Evolutionary conservation across 371 early-diverging fungal species (phyloP).

Genomic region (Mortierella sp.): DNA sequence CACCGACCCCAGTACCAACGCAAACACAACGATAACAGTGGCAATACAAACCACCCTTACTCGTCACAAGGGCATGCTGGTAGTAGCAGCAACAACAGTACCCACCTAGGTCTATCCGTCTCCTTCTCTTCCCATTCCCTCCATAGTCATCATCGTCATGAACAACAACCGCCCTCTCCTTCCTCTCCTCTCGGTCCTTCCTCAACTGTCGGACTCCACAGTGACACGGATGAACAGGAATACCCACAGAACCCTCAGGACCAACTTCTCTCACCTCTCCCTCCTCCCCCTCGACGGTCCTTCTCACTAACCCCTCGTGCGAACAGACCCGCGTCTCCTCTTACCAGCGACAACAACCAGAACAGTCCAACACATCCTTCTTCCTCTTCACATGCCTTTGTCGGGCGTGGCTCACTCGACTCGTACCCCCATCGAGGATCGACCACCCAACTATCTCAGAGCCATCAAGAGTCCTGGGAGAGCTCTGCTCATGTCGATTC

Average conservation of each 20-base stretch:
- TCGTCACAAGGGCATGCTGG: conserved; percentile 15
- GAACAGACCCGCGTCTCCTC: neutral
- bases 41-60: conserved; percentile 19
- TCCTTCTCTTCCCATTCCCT: conserved; percentile 20
- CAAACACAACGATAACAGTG: neutral
- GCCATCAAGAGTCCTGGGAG: conserved; percentile 30
- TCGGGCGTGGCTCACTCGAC: conserved; percentile 15
- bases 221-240: conserved; percentile 22
- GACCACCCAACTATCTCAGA: conserved; percentile 15
- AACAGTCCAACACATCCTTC: neutral
- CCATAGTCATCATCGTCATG: neutral
- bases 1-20: conserved; percentile 21
- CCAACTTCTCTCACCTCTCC: conserved; percentile 17
- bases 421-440: neutral
- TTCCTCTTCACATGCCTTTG: neutral
- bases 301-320: neutral
- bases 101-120: conserved; percentile 6
- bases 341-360: conserved; percentile 4
- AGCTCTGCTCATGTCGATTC: conserved; percentile 28
- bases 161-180: conserved; percentile 1
- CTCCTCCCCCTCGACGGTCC: conserved; percentile 1
- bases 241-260: conserved; percentile 49
- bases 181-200: conserved; percentile 9
- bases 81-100: neutral
- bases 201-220: neutral